Evolutionary conservation across 2,329 filamentous ascomycete genomes (phyloP), one percentile per base, ranked within the genome.

Genomic region (Fusarium compactum): DNA sequence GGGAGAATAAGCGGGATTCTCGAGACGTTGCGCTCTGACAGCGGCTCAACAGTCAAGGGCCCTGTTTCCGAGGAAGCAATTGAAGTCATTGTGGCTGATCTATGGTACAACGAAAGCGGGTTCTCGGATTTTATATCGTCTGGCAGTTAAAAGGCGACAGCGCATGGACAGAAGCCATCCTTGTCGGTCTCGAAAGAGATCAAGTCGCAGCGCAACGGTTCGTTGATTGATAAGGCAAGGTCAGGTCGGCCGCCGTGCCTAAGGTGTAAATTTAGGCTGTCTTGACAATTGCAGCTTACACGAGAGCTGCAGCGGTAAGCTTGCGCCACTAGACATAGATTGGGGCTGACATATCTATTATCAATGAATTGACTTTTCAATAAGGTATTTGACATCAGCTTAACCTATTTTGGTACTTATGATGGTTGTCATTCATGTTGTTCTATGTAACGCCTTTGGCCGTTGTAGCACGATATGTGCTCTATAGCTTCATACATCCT

Each of bases 1-100:
- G 91, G 91, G 20, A 93, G 83, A 55, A 90, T 84, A 47, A 81
- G 82, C 27, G 86, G 87, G 50, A 89, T 89, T 71, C 82, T 82
- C 69, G 79, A 78, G 57, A 85, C 78, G 62, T 66, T 76, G n/a
- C 71, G 69, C 53, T 80, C 80, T 32, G 75, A 75, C 52, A 75
- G 63, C 51, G 72, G 64, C 41, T 77, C 67, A 34, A 71, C 70
- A 27, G 73, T 56, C 58, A 69, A 65, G 48, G 70, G 51, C 70
- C 67, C 73, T 54, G 66, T 67, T 59, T 75, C 71, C 48, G 74
- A 72, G 14, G 76, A 76, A 50, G 73, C 74, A 74, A 79, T 78
- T 61, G 64, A 55, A 58, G 61, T 50, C 58, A 59, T 67, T 30
- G 25, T 40, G 44, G 18, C 8, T 14, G 53, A 24, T 40, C 40